Evolutionary conservation across 768 basidiomycete genomes (phyloP), one percentile per base, ranked within the genome.

Genomic region (Tulasnella sp.): DNA sequence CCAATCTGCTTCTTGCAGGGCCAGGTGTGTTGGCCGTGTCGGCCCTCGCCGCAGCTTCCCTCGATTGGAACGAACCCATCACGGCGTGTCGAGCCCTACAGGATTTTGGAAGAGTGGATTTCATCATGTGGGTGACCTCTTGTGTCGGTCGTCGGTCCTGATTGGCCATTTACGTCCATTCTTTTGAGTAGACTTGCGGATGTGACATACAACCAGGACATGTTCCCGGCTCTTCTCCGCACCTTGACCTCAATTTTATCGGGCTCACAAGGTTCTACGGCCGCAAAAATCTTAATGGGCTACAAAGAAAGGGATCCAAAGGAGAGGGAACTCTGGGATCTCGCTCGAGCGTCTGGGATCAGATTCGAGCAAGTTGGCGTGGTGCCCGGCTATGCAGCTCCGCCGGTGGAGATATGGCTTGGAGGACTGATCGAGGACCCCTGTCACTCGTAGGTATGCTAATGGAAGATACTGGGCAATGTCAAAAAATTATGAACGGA

Each of bases 151-250:
- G 22, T 34, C 24, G 15, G 41, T 22, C 19, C 48, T 42, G 8
- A n/a, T 31, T 31, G 5, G 24, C 22, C 43, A 7, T 15, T 38
- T 38, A 38, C 15, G 34, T 38, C 34, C 34, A 38, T 38, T 38
- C 30, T 49, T 27, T 15, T 42, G 9, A 38, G 53, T 64, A 92
- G 91, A 45, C 90, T 93, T 82, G 87, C 91, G 11, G 92, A 96
- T 65, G 88, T 93, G 7, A 85, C 90, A 1, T 94, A 93, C 73
- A 94, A 94, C 71, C 89, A 87, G 0, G 73, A 82, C 1, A 85
- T 89, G 1, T 96, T 94, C 69, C 80, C 86, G 1, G 75, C 85
- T 0, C 79, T 94, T 42, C 70, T 90, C 17, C 71, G 72, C n/a
- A 92, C 89, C 0, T 71, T 94, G 22, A 70, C 73, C 3, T 67